phyloP scores from a whole-genome alignment of 2,329 filamentous ascomycete species.

The Xylariaceae sp. region DNA sequence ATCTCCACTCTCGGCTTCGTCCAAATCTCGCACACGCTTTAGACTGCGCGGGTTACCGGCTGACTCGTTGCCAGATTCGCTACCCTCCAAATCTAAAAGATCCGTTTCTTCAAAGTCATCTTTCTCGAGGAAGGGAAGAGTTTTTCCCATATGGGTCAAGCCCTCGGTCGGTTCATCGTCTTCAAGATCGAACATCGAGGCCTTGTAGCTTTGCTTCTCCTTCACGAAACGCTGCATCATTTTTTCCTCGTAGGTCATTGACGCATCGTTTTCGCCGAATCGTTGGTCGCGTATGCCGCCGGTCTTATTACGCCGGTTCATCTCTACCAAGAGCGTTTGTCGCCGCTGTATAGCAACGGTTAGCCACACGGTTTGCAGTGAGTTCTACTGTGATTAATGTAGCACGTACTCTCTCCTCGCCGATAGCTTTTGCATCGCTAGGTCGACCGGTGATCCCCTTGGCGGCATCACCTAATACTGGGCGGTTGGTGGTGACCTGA shows the following conservation, averaged over 20 bases:
- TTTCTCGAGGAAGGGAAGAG: conserved; percentile 55
- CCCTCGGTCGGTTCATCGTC: conserved; percentile 72
- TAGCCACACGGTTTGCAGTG: conserved; percentile 17
- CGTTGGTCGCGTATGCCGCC: conserved; percentile 91
- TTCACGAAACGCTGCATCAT: conserved; percentile 89
- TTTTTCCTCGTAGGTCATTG: conserved; percentile 90
- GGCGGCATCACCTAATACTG: conserved; percentile 56
- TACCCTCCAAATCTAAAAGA: conserved; percentile 57
- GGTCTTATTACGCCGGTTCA: conserved; percentile 87
- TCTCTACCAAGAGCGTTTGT: conserved; percentile 84
- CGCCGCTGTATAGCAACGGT: conserved; percentile 60
- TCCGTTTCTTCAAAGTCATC: conserved; percentile 86
- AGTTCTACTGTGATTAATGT: neutral
- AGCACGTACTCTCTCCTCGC: conserved; percentile 76
- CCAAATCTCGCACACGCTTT: conserved; percentile 60
- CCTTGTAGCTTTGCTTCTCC: conserved; percentile 81
- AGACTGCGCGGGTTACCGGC: conserved; percentile 60
- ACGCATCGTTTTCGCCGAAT: conserved; percentile 94
- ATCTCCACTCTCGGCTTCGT: conserved; percentile 56
- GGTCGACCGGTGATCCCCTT: conserved; percentile 75
- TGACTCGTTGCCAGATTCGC: conserved; percentile 64
- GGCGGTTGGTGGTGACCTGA: conserved; percentile 74
- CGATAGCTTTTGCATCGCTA: conserved; percentile 81
- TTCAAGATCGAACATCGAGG: conserved; percentile 88
- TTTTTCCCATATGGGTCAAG: conserved; percentile 81